Evolutionary conservation across 352 stramenopile genomes (phyloP).

Genomic region (Globisporangium middletonii): DNA sequence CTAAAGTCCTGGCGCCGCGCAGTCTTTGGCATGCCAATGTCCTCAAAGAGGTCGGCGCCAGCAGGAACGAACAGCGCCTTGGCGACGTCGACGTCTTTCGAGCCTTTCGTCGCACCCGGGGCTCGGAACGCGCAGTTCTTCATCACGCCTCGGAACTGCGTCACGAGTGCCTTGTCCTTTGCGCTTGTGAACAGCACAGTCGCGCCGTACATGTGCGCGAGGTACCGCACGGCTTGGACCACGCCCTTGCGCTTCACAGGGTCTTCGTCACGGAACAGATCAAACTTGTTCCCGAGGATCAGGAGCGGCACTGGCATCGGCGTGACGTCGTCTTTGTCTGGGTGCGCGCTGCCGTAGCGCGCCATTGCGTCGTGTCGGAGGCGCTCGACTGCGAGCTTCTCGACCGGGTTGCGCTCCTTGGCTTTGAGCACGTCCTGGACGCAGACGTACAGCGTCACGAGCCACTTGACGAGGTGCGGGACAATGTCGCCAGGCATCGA

Average conservation of each 20-base stretch:
- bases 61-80: conserved; percentile 70
- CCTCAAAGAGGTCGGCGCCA: conserved; percentile 62
- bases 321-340: conserved; percentile 68
- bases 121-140: conserved; percentile 60
- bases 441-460: conserved; percentile 44
- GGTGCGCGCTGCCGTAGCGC: conserved; percentile 53
- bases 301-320: conserved; percentile 74
- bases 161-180: conserved; percentile 81
- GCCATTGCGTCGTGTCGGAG: conserved; percentile 44
- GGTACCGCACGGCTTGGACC: conserved; percentile 76
- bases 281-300: conserved; percentile 88
- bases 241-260: conserved; percentile 79
- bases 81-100: conserved; percentile 61
- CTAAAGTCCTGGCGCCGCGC: conserved; percentile 38
- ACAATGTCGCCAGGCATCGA: conserved; percentile 76
- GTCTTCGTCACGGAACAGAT: conserved; percentile 86
- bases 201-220: conserved; percentile 84
- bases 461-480: conserved; percentile 72
- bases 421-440: conserved; percentile 49
- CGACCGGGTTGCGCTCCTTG: conserved; percentile 63
- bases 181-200: conserved; percentile 80
- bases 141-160: conserved; percentile 61
- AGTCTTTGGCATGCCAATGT: conserved; percentile 69
- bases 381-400: conserved; percentile 49
- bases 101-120: conserved; percentile 24